A percentile compares a stretch with the other conserved stretches of the same genome.
Evolutionary conservation across 257 asterid genomes (phyloP).

Genomic region (Scutellaria baicalensis): DNA sequence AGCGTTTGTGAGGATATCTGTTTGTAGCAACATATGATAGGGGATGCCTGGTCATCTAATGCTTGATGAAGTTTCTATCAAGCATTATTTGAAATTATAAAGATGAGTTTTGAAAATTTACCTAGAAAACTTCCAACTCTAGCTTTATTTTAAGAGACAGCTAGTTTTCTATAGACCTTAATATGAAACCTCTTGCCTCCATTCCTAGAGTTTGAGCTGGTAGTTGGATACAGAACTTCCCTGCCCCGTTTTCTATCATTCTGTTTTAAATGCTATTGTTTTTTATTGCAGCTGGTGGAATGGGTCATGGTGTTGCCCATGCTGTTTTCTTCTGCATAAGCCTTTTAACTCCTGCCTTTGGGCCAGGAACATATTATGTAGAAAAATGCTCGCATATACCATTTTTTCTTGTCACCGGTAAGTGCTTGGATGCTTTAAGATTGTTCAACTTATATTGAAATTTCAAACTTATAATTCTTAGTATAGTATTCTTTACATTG

Average conservation of each 20-base stretch:
- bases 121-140: neutral
- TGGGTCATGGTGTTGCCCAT: constrained; percentile 99
- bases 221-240: neutral
- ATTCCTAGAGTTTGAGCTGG: too few relatives aligned
- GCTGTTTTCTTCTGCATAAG: constrained; percentile 94
- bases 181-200: neutral
- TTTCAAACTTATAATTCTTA: neutral
- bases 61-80: neutral
- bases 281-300: constrained; percentile 76
- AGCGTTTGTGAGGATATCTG: neutral
- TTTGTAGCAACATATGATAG: neutral
- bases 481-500: neutral
- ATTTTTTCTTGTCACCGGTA: constrained; percentile 85
- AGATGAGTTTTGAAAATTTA: neutral
- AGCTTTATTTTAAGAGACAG: neutral
- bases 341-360: constrained; percentile 95
- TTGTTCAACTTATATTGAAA: neutral
- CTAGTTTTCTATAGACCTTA: neutral
- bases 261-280: constrained; percentile 5
- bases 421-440: constrained; percentile 19
- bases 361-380: constrained; percentile 90
- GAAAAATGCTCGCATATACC: constrained; percentile 88
- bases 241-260: neutral
- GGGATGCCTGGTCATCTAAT: neutral
- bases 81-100: neutral